Evolutionary conservation across 1,284 basidiomycete genomes (phyloP).

Genomic region (Puccinia sorghi): DNA sequence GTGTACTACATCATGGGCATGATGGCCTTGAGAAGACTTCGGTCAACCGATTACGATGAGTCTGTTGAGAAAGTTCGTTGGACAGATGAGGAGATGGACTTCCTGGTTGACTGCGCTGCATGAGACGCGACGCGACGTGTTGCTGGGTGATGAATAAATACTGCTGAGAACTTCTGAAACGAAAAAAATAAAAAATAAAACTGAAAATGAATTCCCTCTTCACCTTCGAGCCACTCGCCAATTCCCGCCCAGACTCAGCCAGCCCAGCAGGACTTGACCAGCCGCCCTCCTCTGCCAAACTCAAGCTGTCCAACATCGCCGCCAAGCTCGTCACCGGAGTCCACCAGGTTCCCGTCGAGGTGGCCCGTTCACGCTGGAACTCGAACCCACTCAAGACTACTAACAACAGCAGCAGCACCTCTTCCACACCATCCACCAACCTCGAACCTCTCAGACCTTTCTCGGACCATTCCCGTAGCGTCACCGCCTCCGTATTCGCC

Average conservation of each 20-base stretch:
- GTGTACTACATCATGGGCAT: too few relatives aligned
- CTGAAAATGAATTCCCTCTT: too few relatives aligned
- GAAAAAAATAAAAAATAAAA: too few relatives aligned
- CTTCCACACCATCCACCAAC: too few relatives aligned
- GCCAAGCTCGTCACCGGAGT: slow-evolving; percentile 42
- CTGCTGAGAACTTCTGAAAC: too few relatives aligned
- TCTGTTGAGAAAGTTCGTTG: too few relatives aligned
- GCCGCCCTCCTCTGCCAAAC: neutral
- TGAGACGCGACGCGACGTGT: too few relatives aligned
- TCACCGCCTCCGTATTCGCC: slow-evolving; percentile 40
- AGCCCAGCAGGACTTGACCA: neutral
- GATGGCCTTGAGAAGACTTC: too few relatives aligned
- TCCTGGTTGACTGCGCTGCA: too few relatives aligned
- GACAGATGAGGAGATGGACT: too few relatives aligned
- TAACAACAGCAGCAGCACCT: neutral
- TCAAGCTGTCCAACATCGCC: slow-evolving; percentile 30
- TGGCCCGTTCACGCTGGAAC: slow-evolving; percentile 18
- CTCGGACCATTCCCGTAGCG: neutral
- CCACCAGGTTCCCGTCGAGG: neutral
- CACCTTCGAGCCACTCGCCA: neutral
- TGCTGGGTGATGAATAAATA: too few relatives aligned
- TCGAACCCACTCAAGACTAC: neutral
- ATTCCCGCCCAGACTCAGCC: neutral
- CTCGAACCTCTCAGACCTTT: neutral
- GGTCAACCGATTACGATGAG: too few relatives aligned